Base-by-base conservation (phyloP, 1,284 basidiomycete species). In the Cryptococcus floricola region DNA sequence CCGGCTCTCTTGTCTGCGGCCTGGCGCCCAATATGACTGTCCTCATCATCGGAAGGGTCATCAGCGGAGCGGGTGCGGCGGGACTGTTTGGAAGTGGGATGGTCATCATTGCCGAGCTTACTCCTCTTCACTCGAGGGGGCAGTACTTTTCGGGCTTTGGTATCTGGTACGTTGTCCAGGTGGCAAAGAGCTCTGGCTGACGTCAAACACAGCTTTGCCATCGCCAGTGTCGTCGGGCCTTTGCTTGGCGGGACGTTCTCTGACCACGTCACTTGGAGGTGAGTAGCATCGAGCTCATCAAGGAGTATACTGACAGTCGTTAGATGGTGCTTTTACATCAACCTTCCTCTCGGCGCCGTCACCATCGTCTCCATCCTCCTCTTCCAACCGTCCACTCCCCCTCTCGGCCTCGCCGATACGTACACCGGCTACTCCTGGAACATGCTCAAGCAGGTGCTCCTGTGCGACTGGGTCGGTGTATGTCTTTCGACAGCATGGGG, bases 1-100 rank as follows among this genome's bases (percentile, higher is more conserved):
- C 82, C 37, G 83, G 83, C 4, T 80, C 78, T 5, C 69, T 83
- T 37, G 62, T 83, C 14, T 84, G 82, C 61, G 82, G 75, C 39
- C 77, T 80, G 14, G 78, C 82, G 0, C 76, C 78, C 0, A 73
- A 59, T 13, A 79, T 80, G 61, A 64, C 72, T 13, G 70, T 80
- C 27, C 67, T 82, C 46, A 80, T 82, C 51, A 65, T 81, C 23
- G 81, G 80, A 5, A 73, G 81, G 28, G 81, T 79, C 0, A 61
- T 82, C 44, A 76, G 80, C 0, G 81, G 81, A 34, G 64, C 79
- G 4, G 81, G 81, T 7, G 81, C 79, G 1, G 78, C 78, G 0
- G 81, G 81, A 5, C 78, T 82, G 59, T 80, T 81, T 63, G 68
- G 69, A 4, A 64, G 72, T 0, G 71, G 61, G 28, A 71, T 78